Evolutionary conservation across 169 alveolate species (phyloP).

Genomic region (Cystoisospora suis): DNA sequence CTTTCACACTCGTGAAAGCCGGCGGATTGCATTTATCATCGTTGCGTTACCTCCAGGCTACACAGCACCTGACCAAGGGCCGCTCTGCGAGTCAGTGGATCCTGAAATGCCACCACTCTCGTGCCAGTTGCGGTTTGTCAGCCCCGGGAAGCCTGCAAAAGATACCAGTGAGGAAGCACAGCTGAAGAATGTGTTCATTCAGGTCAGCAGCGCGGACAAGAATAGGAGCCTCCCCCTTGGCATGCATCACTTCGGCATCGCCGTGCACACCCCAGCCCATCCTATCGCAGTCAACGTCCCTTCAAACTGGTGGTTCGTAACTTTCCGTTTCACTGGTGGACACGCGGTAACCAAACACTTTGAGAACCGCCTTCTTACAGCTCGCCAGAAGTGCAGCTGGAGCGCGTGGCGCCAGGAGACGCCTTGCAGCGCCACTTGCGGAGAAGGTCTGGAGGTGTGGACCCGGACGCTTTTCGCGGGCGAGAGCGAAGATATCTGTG

Average conservation of each 20-base stretch:
- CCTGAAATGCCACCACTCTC: conserved; percentile 43
- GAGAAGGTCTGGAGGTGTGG: conserved; percentile 58
- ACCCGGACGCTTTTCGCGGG: conserved; percentile 53
- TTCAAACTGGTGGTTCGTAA: conserved; percentile 63
- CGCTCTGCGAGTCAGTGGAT: conserved; percentile 42
- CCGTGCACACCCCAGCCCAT: conserved; percentile 50
- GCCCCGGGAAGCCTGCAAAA: too few species aligned
- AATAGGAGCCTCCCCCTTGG: conserved; percentile 51
- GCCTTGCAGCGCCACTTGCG: conserved; percentile 64
- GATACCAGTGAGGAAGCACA: too few species aligned
- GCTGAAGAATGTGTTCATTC: conserved; percentile 21
- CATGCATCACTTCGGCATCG: conserved; percentile 45
- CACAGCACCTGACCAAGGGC: conserved; percentile 23
- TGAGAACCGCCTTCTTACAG: conserved; percentile 45
- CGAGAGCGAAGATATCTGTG: conserved; percentile 61
- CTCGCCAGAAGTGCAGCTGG: conserved; percentile 53
- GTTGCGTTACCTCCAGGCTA: conserved; percentile 64
- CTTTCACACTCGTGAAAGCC: conserved; percentile 47
- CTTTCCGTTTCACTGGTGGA: conserved; percentile 64
- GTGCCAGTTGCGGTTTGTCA: conserved; percentile 33
- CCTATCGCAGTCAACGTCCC: conserved; percentile 32
- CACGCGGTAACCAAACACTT: conserved; percentile 61
- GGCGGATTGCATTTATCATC: conserved; percentile 53
- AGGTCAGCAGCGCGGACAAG: conserved; percentile 43
- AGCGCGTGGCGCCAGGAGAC: conserved; percentile 63